Percentiles rank a stretch among this genome's conserved stretches.
These are phyloP conservation scores for Amauroascus verrucosus DNA, from an alignment of 2,329 filamentous ascomycete genomes.

Conservation along the genomic window DNA sequence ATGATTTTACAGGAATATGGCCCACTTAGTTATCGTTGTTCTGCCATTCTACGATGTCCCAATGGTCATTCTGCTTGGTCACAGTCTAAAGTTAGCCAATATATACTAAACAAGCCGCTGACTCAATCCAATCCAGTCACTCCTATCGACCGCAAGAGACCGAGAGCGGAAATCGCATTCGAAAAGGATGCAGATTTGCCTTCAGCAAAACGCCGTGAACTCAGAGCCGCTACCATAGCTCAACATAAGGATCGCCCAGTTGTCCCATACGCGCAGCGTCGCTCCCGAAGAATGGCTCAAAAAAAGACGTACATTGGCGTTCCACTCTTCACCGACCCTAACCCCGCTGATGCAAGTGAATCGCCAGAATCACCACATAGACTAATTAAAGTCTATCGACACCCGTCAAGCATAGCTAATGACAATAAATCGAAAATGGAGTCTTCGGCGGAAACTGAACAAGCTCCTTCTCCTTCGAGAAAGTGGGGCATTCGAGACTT, in stretches of 20 bases:
- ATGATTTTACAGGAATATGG: neutral
- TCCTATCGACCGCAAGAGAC: conserved; percentile 4
- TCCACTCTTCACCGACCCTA: conserved; percentile 28
- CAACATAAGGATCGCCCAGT: conserved; percentile 13
- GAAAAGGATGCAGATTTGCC: neutral
- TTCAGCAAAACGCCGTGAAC: conserved; percentile 5
- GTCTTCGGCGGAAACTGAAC: conserved; percentile 9
- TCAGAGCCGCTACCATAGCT: conserved; percentile 3
- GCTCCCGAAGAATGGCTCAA: conserved; percentile 24
- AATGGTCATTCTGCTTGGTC: conserved; percentile 10
- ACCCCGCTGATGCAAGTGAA: conserved; percentile 24
- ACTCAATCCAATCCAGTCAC: neutral
- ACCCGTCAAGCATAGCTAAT: neutral
- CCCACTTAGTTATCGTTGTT: conserved; percentile 14
- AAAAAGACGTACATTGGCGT: conserved; percentile 25
- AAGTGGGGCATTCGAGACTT: conserved; percentile 26
- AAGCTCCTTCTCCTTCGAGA: conserved; percentile 20
- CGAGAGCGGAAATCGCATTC: neutral
- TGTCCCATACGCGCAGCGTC: conserved; percentile 24
- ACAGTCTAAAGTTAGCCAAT: neutral
- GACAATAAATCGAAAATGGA: neutral
- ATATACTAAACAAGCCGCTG: neutral
- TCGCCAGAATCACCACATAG: neutral
- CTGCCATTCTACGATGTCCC: conserved; percentile 12
- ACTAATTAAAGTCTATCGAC: neutral